Percentiles rank a stretch among this genome's conserved stretches.
phyloP scores from a whole-genome alignment of 1,284 basidiomycete genomes.

The Ganoderma multipileum region DNA sequence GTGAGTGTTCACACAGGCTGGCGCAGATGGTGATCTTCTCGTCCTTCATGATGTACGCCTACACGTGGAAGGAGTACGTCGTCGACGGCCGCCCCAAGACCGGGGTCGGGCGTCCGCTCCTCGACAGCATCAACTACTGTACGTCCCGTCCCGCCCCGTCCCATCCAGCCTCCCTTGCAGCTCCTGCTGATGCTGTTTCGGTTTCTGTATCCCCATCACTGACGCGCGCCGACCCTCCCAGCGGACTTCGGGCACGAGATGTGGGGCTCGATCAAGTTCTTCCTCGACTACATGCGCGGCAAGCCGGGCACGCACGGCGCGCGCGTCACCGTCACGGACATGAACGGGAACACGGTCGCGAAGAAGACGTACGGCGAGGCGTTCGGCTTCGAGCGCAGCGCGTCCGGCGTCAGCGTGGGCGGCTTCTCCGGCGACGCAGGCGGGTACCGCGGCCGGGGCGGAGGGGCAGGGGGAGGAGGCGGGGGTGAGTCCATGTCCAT shows the following conservation, averaged over 20 bases:
- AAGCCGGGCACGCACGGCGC: conserved; percentile 53
- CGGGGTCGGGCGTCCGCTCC: conserved; percentile 68
- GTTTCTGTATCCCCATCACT: conserved; percentile 1
- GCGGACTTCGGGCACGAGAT: conserved; percentile 76
- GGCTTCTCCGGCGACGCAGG: conserved; percentile 17
- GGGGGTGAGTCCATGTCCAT: conserved; percentile 26
- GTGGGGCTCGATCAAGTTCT: conserved; percentile 65
- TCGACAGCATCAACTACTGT: conserved; percentile 84
- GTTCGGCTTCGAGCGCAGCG: conserved; percentile 49
- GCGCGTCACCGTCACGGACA: conserved; percentile 37
- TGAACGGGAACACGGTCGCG: conserved; percentile 34
- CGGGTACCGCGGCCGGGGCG: neutral
- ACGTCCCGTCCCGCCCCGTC: conserved; percentile 32
- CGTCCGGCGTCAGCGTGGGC: conserved; percentile 17
- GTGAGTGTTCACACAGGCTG: neutral
- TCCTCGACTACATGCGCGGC: conserved; percentile 54
- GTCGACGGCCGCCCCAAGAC: conserved; percentile 46
- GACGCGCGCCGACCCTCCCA: conserved; percentile 35
- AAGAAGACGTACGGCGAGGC: conserved; percentile 55
- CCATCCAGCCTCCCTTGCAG: no score
- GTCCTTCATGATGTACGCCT: conserved; percentile 82
- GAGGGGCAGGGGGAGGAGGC: conserved; percentile 7
- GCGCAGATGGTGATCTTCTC: conserved; percentile 82
- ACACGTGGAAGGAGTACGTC: conserved; percentile 72
- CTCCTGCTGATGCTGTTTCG: neutral